Conservation (phyloP, 1,284 basidiomycete species). For the Fomitiporia mediterranea region DNA sequence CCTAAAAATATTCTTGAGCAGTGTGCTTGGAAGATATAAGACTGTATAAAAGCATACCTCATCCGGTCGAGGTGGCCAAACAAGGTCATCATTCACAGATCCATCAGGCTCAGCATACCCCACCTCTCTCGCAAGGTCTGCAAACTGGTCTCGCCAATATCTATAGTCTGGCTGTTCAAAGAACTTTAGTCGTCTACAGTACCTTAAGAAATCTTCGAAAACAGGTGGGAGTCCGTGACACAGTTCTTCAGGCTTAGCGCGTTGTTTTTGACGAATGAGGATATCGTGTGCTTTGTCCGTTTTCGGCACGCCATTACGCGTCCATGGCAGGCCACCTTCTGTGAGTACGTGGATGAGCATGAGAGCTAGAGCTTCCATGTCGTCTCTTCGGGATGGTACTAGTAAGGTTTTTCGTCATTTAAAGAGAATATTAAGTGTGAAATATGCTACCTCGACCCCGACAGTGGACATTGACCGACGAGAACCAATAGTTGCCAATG, state of each 20-base stretch:
- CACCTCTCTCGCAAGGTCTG: conserved; percentile 49
- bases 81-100: conserved; percentile 50
- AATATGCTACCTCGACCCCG: conserved; percentile 54
- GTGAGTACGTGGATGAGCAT: conserved; percentile 76
- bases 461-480: conserved; percentile 69
- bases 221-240: conserved; percentile 61
- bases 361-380: conserved; percentile 67
- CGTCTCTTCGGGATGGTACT: conserved; percentile 73
- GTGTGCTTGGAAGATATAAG: not conserved
- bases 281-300: conserved; percentile 55
- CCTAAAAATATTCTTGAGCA: not conserved
- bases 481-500: conserved; percentile 78
- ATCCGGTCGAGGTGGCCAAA: conserved; percentile 57
- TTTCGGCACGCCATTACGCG: conserved; percentile 68
- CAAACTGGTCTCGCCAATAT: conserved; percentile 56
- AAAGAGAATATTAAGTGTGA: not conserved
- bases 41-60: conserved; percentile 45
- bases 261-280: conserved; percentile 56
- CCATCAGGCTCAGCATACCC: conserved; percentile 37
- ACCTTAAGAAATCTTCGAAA: conserved; percentile 70
- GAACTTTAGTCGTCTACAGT: conserved; percentile 63
- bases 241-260: conserved; percentile 56
- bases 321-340: conserved; percentile 70
- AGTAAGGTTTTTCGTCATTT: conserved; percentile 12
- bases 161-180: conserved; percentile 61